These are phyloP conservation scores for Cutaneotrichosporon arboriforme DNA, from an alignment of 1,284 basidiomycete genomes.

Conservation along the genomic window DNA sequence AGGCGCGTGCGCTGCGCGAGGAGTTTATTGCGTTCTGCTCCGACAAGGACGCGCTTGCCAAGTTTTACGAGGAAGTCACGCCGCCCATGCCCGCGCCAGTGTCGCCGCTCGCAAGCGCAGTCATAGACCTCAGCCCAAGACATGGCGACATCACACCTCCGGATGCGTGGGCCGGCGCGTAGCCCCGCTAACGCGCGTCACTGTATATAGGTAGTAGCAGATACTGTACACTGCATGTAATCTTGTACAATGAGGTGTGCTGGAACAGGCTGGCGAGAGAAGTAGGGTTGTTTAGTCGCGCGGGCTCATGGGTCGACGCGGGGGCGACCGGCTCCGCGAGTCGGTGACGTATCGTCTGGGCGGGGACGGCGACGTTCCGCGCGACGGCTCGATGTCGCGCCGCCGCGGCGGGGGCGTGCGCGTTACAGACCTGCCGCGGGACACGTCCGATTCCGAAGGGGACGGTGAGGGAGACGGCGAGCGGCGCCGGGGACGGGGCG, in stretches of 20 bases:
- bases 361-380: background rate
- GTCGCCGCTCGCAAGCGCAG: background rate
- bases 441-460: background rate
- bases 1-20: constrained; percentile 48
- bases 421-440: background rate
- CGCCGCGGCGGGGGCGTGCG: background rate
- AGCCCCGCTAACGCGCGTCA: background rate
- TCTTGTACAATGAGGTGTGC: background rate
- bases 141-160: background rate
- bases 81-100: constrained; percentile 32
- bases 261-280: background rate
- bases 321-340: background rate
- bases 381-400: background rate
- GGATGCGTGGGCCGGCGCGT: constrained; percentile 2
- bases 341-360: background rate
- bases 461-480: background rate
- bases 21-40: constrained; percentile 63
- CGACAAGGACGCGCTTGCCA: constrained; percentile 54
- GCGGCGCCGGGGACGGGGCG: background rate
- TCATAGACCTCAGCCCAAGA: background rate
- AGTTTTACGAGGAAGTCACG: constrained; percentile 69
- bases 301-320: background rate
- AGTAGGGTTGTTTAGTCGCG: background rate
- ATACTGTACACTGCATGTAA: constrained; percentile 1
- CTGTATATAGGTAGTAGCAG: background rate